Evolutionary conservation across 1,284 basidiomycete genomes (phyloP).

Genomic region (Erythrobasidium hasegawianum): DNA sequence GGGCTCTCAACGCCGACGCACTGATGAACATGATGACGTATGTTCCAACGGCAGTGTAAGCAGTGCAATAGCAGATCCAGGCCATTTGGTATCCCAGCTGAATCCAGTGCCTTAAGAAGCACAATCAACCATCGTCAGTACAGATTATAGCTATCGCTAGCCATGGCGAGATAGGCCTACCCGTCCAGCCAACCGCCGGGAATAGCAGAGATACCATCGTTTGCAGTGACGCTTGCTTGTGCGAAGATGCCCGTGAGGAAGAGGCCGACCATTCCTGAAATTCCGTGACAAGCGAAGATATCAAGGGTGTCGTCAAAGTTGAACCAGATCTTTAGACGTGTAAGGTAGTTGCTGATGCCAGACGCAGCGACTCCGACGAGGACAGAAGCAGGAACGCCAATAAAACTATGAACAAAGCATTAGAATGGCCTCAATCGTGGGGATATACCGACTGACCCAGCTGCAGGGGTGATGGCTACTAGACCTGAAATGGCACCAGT

Average conservation of each 20-base stretch:
- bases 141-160: conserved; percentile 45
- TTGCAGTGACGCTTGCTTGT: conserved; percentile 69
- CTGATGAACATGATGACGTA: conserved; percentile 61
- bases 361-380: conserved; percentile 81
- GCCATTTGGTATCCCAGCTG: conserved; percentile 78
- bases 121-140: too few relatives aligned
- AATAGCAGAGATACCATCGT: conserved; percentile 57
- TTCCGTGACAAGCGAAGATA: conserved; percentile 82
- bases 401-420: conserved; percentile 62
- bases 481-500: conserved; percentile 74
- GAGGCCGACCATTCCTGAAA: conserved; percentile 86
- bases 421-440: too few relatives aligned
- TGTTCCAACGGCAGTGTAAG: conserved; percentile 59
- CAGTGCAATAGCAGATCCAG: conserved; percentile 68
- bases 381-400: conserved; percentile 78
- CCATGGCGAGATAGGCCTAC: background rate
- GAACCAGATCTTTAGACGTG: conserved; percentile 79
- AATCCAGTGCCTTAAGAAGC: conserved; percentile 56
- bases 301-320: conserved; percentile 65
- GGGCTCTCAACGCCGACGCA: conserved; percentile 4
- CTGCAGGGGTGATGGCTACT: conserved; percentile 72
- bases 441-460: conserved; percentile 45
- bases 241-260: conserved; percentile 78
- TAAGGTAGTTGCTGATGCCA: conserved; percentile 85
- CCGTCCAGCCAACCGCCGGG: conserved; percentile 64